Conservation (phyloP, 352 stramenopile genomes). For the Pythium dissimile region DNA sequence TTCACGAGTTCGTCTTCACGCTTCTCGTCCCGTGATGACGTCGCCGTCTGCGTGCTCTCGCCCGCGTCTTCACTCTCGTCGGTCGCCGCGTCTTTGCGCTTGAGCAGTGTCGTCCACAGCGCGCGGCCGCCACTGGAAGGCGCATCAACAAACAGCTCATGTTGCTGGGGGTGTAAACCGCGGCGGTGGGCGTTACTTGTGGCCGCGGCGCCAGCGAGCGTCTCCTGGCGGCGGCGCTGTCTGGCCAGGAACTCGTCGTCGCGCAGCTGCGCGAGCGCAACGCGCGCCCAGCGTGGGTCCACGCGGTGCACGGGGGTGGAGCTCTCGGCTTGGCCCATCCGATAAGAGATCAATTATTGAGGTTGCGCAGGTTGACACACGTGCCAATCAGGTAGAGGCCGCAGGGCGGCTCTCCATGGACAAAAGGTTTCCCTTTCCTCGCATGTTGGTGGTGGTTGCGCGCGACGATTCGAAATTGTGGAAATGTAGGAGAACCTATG, state of each 20-base stretch:
- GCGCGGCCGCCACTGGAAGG: constrained; percentile 8
- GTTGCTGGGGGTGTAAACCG: neutral
- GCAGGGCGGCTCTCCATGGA: too few species aligned
- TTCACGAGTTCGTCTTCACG: constrained; percentile 42
- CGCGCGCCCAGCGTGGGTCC: constrained; percentile 64
- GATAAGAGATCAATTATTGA: too few species aligned
- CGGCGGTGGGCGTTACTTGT: neutral
- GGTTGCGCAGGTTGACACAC: too few species aligned
- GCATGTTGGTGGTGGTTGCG: too few species aligned
- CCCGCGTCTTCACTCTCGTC: constrained; percentile 11
- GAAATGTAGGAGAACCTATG: too few species aligned
- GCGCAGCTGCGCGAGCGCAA: constrained; percentile 53
- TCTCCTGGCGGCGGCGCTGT: constrained; percentile 60
- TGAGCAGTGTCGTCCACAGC: constrained; percentile 19
- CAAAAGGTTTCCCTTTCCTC: too few species aligned
- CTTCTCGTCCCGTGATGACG: neutral
- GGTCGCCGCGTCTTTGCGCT: constrained; percentile 16
- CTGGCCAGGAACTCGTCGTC: constrained; percentile 71
- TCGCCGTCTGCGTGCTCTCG: constrained; percentile 4
- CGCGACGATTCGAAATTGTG: too few species aligned
- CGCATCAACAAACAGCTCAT: constrained; percentile 33
- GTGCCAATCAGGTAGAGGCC: too few species aligned
- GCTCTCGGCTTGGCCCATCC: constrained; percentile 19
- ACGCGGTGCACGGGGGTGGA: constrained; percentile 21
- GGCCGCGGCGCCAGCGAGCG: constrained; percentile 30